phyloP scores from a whole-genome alignment of 305 asterid genomes.

The Stenogyne calaminthoides region DNA sequence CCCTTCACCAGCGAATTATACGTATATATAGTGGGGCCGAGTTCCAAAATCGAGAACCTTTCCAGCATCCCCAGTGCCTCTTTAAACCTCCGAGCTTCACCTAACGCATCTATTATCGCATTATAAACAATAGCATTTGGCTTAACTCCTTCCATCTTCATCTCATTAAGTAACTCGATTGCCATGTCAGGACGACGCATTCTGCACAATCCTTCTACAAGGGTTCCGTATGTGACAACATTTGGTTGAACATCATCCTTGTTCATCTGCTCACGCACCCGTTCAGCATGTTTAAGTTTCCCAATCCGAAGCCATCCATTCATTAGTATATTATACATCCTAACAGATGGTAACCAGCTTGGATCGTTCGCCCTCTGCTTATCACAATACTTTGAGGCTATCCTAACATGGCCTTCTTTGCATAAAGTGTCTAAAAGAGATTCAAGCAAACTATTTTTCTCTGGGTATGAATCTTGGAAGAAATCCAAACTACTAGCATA shows the following conservation, averaged over 20 bases:
- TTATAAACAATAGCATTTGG: conserved; percentile 80
- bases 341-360: conserved; percentile 57
- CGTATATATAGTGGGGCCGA: conserved; percentile 76
- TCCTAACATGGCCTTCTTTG: conserved; percentile 73
- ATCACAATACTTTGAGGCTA: conserved; percentile 60
- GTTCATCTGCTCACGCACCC: conserved; percentile 69
- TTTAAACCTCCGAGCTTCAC: conserved; percentile 79
- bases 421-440: conserved; percentile 76
- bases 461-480: conserved; percentile 35
- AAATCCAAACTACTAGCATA: conserved; percentile 54
- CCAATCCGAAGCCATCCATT: conserved; percentile 80
- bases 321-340: conserved; percentile 63
- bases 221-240: conserved; percentile 78
- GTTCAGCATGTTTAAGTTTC: conserved; percentile 60
- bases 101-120: conserved; percentile 80
- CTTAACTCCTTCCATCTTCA: conserved; percentile 63
- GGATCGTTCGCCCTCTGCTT: conserved; percentile 46
- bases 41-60: conserved; percentile 59
- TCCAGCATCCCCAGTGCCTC: conserved; percentile 83
- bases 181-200: conserved; percentile 67
- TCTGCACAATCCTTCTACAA: conserved; percentile 75
- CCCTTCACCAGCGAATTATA: conserved; percentile 88
- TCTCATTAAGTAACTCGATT: conserved; percentile 57
- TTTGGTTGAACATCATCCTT: conserved; percentile 56
- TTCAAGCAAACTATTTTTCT: conserved; percentile 48